These are phyloP conservation scores for Zostera marina DNA, from an alignment of 116 monocot genomes.

Conservation along the genomic window DNA sequence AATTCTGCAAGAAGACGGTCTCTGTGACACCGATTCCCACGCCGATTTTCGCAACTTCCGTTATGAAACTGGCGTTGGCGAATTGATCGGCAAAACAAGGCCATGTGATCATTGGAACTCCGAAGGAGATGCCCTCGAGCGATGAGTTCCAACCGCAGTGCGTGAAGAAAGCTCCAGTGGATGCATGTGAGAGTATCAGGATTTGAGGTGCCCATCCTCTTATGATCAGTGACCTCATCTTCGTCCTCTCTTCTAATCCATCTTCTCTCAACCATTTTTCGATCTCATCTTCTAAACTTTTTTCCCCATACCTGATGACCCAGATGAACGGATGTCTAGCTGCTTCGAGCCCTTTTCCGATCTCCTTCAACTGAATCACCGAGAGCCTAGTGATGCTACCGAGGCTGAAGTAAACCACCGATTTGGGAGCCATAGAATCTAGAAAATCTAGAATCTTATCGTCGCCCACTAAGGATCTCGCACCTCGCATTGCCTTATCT, in stretches of 20 bases:
- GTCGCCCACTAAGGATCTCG: not conserved
- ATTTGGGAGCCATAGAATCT: not conserved
- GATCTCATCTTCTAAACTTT: not conserved
- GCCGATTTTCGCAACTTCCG: not conserved
- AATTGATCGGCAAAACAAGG: conserved; percentile 12
- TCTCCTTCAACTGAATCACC: conserved; percentile 14
- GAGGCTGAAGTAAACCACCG: conserved; percentile 34
- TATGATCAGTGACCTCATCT: conserved; percentile 4
- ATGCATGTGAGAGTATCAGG: conserved; percentile 4
- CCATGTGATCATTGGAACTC: conserved; percentile 17
- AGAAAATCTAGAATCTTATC: conserved; percentile 5
- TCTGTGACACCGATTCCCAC: not conserved
- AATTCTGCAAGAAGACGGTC: not conserved
- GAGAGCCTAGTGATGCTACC: conserved; percentile 17
- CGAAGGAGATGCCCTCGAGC: conserved; percentile 17
- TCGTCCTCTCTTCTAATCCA: not conserved
- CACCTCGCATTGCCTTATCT: conserved; percentile 7
- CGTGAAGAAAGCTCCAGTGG: conserved; percentile 18
- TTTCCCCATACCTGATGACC: conserved; percentile 2
- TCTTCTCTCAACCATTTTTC: not conserved
- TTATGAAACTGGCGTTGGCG: conserved; percentile 6
- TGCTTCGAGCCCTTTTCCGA: conserved; percentile 16
- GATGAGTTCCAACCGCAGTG: conserved; percentile 47
- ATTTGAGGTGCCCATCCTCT: conserved; percentile 18
- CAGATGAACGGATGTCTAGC: conserved; percentile 13